These are phyloP conservation scores for Kurtzmaniella quercitrusa DNA, from an alignment of 1,139 yeast species.

Conservation along the genomic window DNA sequence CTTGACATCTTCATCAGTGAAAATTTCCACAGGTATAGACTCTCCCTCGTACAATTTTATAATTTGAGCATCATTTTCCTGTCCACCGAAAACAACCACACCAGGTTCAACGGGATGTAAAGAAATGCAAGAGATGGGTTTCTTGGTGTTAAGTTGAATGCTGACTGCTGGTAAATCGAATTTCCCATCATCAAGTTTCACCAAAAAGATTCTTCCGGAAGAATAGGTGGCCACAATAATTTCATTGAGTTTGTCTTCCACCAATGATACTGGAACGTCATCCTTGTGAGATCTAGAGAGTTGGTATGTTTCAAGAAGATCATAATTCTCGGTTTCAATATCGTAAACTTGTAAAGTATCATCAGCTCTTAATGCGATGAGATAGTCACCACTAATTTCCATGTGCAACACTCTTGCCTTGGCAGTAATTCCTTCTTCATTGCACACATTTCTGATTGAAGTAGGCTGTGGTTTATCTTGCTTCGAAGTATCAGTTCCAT, in stretches of 20 bases:
- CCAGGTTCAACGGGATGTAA: constrained; percentile 42
- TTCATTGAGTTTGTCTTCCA: constrained; percentile 25
- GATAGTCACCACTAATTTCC: constrained; percentile 26
- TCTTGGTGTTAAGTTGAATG: constrained; percentile 29
- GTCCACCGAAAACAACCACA: constrained; percentile 69
- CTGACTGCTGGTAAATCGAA: constrained; percentile 29
- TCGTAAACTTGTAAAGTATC: constrained; percentile 41
- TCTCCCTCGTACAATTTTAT: constrained; percentile 34
- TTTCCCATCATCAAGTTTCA: constrained; percentile 27
- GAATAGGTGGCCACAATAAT: constrained; percentile 39
- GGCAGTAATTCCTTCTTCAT: constrained; percentile 26
- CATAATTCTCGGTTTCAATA: constrained; percentile 18
- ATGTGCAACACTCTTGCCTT: constrained; percentile 26
- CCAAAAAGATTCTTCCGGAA: constrained; percentile 47
- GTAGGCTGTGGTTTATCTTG: constrained; percentile 56
- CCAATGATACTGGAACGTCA: constrained; percentile 33
- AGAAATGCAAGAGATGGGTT: constrained; percentile 45
- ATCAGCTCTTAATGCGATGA: constrained; percentile 40
- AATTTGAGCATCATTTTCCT: constrained; percentile 62
- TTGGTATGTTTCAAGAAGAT: constrained; percentile 23
- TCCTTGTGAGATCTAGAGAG: constrained; percentile 18
- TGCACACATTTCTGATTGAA: constrained; percentile 36
- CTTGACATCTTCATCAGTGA: constrained; percentile 12
- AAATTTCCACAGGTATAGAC: constrained; percentile 14
- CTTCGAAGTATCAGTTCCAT: constrained; percentile 68